Evolutionary conservation across 768 basidiomycete genomes (phyloP).

Genomic region (Infundibulicybe gibba): DNA sequence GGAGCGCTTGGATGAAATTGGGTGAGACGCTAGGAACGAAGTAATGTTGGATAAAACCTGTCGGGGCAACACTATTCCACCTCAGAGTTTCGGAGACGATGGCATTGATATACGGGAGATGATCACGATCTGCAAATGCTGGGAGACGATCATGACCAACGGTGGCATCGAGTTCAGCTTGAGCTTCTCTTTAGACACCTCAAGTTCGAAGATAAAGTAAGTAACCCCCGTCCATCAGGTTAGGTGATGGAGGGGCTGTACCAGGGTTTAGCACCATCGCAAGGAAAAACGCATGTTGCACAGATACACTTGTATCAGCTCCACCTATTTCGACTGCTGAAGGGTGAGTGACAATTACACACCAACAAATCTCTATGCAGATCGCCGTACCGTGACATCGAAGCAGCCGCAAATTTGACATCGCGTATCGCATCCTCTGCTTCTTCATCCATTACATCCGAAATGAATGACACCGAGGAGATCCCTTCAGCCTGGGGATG

Average conservation of each 20-base stretch:
- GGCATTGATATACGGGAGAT: too few species aligned
- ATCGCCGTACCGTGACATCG: constrained; percentile 40
- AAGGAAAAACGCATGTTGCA: constrained; percentile 43
- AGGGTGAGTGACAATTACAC: too few species aligned
- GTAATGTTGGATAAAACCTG: constrained; percentile 53
- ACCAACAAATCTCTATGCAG: constrained; percentile 18
- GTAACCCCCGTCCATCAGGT: too few species aligned
- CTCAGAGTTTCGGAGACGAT: too few species aligned
- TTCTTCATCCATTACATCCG: constrained; percentile 34
- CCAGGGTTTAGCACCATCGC: constrained; percentile 37
- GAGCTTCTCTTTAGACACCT: constrained; percentile 48
- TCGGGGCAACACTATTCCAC: too few species aligned
- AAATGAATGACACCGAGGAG: constrained; percentile 40
- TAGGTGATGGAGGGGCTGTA: not conserved
- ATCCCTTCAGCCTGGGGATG: constrained; percentile 33
- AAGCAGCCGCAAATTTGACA: too few species aligned
- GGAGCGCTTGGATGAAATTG: constrained; percentile 31
- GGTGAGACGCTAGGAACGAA: constrained; percentile 28
- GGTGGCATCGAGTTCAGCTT: too few species aligned
- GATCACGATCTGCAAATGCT: too few species aligned
- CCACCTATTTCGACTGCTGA: too few species aligned
- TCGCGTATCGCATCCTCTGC: constrained; percentile 31
- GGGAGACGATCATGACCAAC: too few species aligned
- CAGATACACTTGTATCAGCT: constrained; percentile 47
- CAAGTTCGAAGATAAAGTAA: too few species aligned